Evolutionary conservation across 164 flowering plant genomes (phyloP), one percentile per base, ranked within the genome.

Genomic region (Vitis rotundifolia): DNA sequence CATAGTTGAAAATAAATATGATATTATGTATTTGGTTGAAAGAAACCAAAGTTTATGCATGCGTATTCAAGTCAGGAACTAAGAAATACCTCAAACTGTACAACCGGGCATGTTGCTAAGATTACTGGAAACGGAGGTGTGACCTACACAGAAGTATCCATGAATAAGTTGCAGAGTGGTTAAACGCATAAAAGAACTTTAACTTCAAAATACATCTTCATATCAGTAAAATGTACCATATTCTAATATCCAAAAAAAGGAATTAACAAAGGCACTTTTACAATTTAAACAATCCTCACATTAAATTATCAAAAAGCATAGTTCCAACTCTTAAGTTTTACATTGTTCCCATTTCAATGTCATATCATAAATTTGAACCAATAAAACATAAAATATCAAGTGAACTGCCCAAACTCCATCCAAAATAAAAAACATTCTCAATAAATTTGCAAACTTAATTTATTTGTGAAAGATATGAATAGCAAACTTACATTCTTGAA

Each of bases 61-160:
- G 61, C 1, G 4, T 14, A 49, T 59, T 65, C 19, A 9, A 26
- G 28, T 5, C n/a, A 68, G 49, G 9, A 71, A 37, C 29, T 14
- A 55, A 69, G 48, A 63, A 70, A 71, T 81, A 94, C 98, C 97
- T 89, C 89, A 80, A 90, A 91, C 75, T 91, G 96, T 71, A 94
- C 72, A 67, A 87, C 73, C 18, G 97, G 97, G 73, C 82, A 77
- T 28, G 93, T 81, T 26, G 87, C 89, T 62, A 91, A 71, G 19
- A 85, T 77, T 14, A 86, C 69, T 2, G 98, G 97, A 77, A 87
- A 87, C 51, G 93, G 81, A 73, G 98, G 98, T 50, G 97, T 94
- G 28, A 92, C 98, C 98, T 94, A 71, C 77, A 85, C 49, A 65
- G 55, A 77, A 71, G 63, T 61, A 37, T 57, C 28, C 53, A 71